Evolutionary conservation across 2,329 filamentous ascomycete genomes (phyloP).

Genomic region (Venturia aucupariae): DNA sequence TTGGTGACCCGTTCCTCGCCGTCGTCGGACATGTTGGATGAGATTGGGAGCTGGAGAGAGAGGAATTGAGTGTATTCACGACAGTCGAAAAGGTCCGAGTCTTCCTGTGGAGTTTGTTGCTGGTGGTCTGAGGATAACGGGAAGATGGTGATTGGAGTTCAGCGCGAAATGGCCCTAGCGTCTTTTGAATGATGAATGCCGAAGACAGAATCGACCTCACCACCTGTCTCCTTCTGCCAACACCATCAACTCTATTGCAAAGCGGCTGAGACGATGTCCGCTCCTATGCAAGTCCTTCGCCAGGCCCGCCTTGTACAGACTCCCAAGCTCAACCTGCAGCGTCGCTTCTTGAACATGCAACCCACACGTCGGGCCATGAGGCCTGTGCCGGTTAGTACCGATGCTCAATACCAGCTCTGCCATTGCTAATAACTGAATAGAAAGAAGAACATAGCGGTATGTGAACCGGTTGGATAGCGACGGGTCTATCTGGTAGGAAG

Average conservation of each 20-base stretch:
- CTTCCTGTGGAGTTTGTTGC: neutral
- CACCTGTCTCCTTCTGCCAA: neutral
- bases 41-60: constrained; percentile 23
- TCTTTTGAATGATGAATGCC: neutral
- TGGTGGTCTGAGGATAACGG: neutral
- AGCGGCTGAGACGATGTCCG: constrained; percentile 4
- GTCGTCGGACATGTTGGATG: constrained; percentile 67
- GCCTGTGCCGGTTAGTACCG: constrained; percentile 60
- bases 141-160: neutral
- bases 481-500: neutral
- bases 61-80: constrained; percentile 17
- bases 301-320: constrained; percentile 5
- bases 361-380: constrained; percentile 32
- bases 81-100: constrained; percentile 4
- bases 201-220: neutral
- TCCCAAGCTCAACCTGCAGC: constrained; percentile 10
- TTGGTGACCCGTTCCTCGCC: constrained; percentile 79
- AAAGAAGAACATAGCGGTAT: constrained; percentile 57
- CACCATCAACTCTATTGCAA: constrained; percentile 1
- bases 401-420: constrained; percentile 11
- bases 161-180: neutral
- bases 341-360: constrained; percentile 34
- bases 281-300: neutral
- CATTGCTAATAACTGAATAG: constrained; percentile 39
- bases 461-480: constrained; percentile 17